phyloP scores from a whole-genome alignment of 2,329 filamentous ascomycete species.

The Xylariales sp. region DNA sequence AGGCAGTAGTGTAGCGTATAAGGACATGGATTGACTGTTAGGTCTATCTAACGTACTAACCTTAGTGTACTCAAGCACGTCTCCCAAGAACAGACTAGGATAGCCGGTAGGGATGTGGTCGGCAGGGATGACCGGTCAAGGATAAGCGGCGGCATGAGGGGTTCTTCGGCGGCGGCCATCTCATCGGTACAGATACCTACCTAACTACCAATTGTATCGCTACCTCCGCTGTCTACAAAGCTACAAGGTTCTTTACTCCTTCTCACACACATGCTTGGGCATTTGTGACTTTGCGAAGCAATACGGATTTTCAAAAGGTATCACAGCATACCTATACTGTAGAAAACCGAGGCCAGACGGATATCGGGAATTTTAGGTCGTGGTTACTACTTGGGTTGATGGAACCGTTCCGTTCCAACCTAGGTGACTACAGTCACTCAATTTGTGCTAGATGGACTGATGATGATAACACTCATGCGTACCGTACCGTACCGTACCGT shows the following conservation, averaged over 20 bases:
- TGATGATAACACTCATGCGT: no score
- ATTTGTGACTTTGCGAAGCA: neutral
- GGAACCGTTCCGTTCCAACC: no score
- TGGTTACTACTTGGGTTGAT: no score
- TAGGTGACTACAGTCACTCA: no score
- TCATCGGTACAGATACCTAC: conserved; percentile 16
- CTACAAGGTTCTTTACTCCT: neutral
- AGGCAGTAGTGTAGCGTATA: no score
- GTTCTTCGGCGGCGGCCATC: conserved; percentile 19
- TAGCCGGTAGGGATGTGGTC: neutral
- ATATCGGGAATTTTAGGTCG: neutral
- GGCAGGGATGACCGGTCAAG: conserved; percentile 25
- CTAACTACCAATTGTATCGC: neutral
- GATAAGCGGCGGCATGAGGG: conserved; percentile 26
- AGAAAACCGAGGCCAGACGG: conserved; percentile 13
- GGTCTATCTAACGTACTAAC: no score
- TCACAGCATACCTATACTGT: conserved; percentile 7
- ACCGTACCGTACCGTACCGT: no score
- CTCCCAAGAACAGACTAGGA: neutral
- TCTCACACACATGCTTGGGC: neutral
- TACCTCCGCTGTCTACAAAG: neutral
- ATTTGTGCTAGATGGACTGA: no score
- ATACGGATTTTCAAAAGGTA: neutral
- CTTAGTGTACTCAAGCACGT: no score
- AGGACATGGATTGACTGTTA: conserved; percentile 4